Conservation (phyloP, 2,329 filamentous ascomycete genomes). For the Aspergillus versicolor region DNA sequence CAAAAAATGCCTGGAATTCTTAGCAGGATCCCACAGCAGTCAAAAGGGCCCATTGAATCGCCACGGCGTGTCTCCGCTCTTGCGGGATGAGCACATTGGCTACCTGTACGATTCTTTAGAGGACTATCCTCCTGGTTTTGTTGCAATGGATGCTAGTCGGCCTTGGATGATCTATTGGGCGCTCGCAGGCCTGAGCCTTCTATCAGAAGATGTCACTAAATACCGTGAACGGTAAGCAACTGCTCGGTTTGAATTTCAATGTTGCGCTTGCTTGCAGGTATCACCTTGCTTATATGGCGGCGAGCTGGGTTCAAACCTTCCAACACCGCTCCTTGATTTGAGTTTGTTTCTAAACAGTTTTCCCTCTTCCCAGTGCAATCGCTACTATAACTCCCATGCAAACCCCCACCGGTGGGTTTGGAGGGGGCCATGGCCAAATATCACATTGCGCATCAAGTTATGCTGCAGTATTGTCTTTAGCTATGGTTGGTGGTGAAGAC, state of each 20-base stretch:
- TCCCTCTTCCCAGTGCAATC: slow-evolving; percentile 51
- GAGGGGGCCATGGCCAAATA: slow-evolving; percentile 86
- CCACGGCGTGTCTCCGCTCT: slow-evolving; percentile 72
- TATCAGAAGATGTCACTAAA: slow-evolving; percentile 69
- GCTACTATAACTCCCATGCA: slow-evolving; percentile 79
- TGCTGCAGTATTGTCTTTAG: slow-evolving; percentile 74
- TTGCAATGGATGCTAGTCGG: slow-evolving; percentile 77
- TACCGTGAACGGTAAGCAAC: slow-evolving; percentile 62
- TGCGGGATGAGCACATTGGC: slow-evolving; percentile 57
- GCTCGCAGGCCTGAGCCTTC: slow-evolving; percentile 68
- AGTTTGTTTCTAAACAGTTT: slow-evolving; percentile 10
- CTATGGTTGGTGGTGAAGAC: slow-evolving; percentile 73
- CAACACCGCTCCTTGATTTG: not conserved
- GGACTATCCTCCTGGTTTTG: slow-evolving; percentile 67
- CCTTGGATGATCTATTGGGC: slow-evolving; percentile 97
- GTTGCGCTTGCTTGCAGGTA: slow-evolving; percentile 7
- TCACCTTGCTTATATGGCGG: not conserved
- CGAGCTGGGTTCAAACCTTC: not conserved
- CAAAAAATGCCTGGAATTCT: slow-evolving; percentile 65
- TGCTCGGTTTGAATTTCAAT: slow-evolving; percentile 7
- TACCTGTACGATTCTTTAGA: slow-evolving; percentile 51
- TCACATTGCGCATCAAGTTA: slow-evolving; percentile 90
- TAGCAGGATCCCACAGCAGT: slow-evolving; percentile 53
- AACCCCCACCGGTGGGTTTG: slow-evolving; percentile 81
- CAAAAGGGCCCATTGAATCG: slow-evolving; percentile 60